These are phyloP conservation scores for Boletus sp. DNA, from an alignment of 768 basidiomycete genomes.

Conservation along the genomic window DNA sequence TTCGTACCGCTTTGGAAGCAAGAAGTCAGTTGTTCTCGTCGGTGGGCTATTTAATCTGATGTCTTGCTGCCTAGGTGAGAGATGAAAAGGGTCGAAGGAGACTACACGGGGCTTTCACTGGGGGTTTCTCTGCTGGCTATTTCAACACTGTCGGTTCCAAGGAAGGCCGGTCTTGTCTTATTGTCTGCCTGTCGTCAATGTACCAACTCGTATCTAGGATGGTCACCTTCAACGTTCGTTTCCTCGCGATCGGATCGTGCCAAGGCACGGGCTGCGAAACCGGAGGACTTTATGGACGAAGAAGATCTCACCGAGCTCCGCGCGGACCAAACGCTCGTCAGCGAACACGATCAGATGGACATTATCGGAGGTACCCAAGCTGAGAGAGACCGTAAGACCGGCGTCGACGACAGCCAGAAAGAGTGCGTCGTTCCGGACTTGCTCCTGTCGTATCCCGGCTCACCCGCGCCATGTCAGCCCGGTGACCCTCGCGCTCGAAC, in stretches of 20 bases:
- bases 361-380: constrained; percentile 55
- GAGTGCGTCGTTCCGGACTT: constrained; percentile 18
- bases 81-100: constrained; percentile 92
- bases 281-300: constrained; percentile 99
- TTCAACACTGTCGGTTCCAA: constrained; percentile 95
- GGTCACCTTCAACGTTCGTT: constrained; percentile 90
- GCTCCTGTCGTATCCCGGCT: neutral
- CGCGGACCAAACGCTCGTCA: constrained; percentile 71
- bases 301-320: constrained; percentile 87
- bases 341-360: constrained; percentile 79
- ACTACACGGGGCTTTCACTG: constrained; percentile 98
- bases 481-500: constrained; percentile 58
- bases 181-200: neutral
- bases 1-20: constrained; percentile 99
- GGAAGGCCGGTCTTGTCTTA: constrained; percentile 61
- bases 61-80: constrained; percentile 54
- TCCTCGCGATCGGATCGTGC: constrained; percentile 81
- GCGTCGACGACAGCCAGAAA: constrained; percentile 43
- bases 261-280: constrained; percentile 53
- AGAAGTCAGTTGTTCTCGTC: constrained; percentile 57
- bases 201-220: constrained; percentile 56
- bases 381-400: constrained; percentile 36
- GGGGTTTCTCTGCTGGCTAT: constrained; percentile 97
- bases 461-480: constrained; percentile 42
- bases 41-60: constrained; percentile 22